Base-by-base conservation (phyloP, 2,329 filamentous ascomycete species). In the Apiospora pterosperma region DNA sequence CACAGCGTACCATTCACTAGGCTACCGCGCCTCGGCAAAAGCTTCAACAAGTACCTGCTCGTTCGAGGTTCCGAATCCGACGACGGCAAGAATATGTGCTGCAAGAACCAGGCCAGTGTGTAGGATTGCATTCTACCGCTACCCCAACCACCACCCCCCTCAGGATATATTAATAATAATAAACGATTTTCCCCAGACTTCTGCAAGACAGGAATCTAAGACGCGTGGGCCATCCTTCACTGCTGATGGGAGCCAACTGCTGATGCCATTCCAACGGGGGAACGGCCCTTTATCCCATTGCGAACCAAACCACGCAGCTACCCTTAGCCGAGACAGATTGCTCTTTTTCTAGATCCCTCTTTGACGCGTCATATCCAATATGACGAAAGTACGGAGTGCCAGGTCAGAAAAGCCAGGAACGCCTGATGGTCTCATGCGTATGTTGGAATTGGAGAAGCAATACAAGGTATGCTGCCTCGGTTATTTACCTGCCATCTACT, bases 401-500 rank as follows among this genome's bases (percentile, higher is more conserved):
- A 68, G 69, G 59, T 63, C 69, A 55, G 74, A 67, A 65, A 63
- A 67, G 42, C 69, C 69, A 19, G 69, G 76, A 62, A 77, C 78
- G 69, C 78, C 79, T 67, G 81, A 81, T 71, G 86, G 81, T 73
- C 81, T 88, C 68, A 80, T 86, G 73, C 81, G 79, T 65, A 88
- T 88, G 85, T 78, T 88, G 60, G 84, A 88, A 69, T 75, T 88
- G 62, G 86, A 88, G 72, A 85, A 83, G 72, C 80, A 79, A 72
- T 81, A 79, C 74, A 86, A 85, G 83, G 86, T 88, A 78, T 78
- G 79, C 72, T 63, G 66, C 66, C 66, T 65, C 66, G 70, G 68
- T 69, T 36, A 72, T 70, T 68, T 68, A 74, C 71, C 66, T 60
- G 12, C 58, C 25, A 38, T 23, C 14, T 60, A 25, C 36, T n/a